These are phyloP conservation scores for Pinus tabuliformis DNA, from an alignment of 75 land plant species.

Conservation along the genomic window DNA sequence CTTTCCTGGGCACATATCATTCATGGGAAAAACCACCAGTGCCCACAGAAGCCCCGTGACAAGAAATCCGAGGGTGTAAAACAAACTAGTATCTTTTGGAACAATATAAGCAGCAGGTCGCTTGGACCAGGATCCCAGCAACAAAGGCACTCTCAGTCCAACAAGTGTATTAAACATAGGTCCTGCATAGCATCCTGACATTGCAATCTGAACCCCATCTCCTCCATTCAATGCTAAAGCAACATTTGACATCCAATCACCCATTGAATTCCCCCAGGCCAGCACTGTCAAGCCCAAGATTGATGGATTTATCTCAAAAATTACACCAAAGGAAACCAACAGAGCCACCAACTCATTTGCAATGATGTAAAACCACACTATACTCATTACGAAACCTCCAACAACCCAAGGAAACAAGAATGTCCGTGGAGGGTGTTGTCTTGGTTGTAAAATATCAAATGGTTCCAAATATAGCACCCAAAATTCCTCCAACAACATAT, in stretches of 20 bases:
- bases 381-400: conserved; percentile 91
- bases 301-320: conserved; percentile 77
- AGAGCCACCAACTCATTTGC: conserved; percentile 92
- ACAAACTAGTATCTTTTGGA: conserved; percentile 62
- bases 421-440: conserved; percentile 61
- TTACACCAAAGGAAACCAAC: conserved; percentile 67
- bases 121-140: conserved; percentile 62
- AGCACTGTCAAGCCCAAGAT: conserved; percentile 90
- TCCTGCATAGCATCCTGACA: conserved; percentile 96
- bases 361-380: conserved; percentile 83
- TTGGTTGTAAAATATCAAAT: conserved; percentile 55
- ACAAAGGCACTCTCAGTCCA: conserved; percentile 79
- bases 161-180: conserved; percentile 92
- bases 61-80: conserved; percentile 79
- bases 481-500: conserved; percentile 27
- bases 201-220: conserved; percentile 88
- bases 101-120: conserved; percentile 49
- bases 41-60: conserved; percentile 72
- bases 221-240: conserved; percentile 80
- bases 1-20: conserved; percentile 69
- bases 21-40: conserved; percentile 51
- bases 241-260: conserved; percentile 87
- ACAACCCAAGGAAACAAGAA: conserved; percentile 83
- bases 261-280: conserved; percentile 99
- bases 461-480: conserved; percentile 50